Conservation (phyloP, 805 yeast genomes). For the Clavispora phyllophila region DNA sequence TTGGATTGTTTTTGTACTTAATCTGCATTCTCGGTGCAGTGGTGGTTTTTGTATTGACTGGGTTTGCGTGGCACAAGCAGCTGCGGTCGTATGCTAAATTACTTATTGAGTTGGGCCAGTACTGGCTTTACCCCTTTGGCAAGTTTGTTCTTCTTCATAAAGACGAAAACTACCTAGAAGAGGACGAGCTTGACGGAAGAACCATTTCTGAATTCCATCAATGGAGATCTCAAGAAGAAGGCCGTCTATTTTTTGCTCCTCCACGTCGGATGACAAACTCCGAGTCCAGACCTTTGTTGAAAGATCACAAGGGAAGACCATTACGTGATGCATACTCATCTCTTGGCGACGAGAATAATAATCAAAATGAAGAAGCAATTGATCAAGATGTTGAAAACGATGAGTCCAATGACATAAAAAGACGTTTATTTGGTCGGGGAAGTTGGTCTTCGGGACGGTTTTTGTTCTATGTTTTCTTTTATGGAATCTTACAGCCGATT, state of each 20-base stretch:
- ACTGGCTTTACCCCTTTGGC: constrained; percentile 83
- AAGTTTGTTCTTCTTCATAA: constrained; percentile 72
- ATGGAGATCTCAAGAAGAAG: constrained; percentile 81
- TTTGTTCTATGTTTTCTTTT: constrained; percentile 66
- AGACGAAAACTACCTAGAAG: constrained; percentile 76
- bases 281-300: constrained; percentile 35
- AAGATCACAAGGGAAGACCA: constrained; percentile 39
- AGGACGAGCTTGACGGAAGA: constrained; percentile 87
- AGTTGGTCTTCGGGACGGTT: constrained; percentile 84
- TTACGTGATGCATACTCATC: constrained; percentile 34
- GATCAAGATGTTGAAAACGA: constrained; percentile 13
- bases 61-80: constrained; percentile 41
- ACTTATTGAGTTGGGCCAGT: constrained; percentile 59
- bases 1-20: constrained; percentile 60
- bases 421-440: constrained; percentile 85
- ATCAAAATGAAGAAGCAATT: constrained; percentile 11
- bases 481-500: constrained; percentile 65
- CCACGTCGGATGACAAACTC: constrained; percentile 36
- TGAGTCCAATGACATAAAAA: constrained; percentile 30
- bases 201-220: constrained; percentile 76
- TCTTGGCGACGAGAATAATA: constrained; percentile 15
- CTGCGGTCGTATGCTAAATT: constrained; percentile 60
- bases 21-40: constrained; percentile 50
- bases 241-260: constrained; percentile 77
- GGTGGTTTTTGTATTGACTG: constrained; percentile 38